Evolutionary conservation across 2,329 filamentous ascomycete species (phyloP).

Genomic region (Hypoxylon sp.): DNA sequence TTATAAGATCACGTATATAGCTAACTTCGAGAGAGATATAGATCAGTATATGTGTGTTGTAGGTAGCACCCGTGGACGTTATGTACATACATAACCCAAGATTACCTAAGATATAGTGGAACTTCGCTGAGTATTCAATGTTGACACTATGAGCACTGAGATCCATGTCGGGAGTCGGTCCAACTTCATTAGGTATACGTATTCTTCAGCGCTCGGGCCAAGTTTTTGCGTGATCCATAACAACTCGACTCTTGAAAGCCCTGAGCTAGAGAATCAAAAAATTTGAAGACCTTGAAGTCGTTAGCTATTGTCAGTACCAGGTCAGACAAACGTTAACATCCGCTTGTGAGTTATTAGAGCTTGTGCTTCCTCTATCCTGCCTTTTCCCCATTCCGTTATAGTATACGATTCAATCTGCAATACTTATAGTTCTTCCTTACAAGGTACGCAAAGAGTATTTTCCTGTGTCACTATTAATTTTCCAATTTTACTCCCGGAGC

Average conservation of each 20-base stretch:
- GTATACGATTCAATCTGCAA: background rate
- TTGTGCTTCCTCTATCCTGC: background rate
- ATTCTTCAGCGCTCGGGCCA: constrained; percentile 9
- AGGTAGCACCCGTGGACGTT: too few species aligned
- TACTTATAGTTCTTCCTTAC: background rate
- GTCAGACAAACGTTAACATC: background rate
- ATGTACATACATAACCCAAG: too few species aligned
- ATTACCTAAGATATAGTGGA: too few species aligned
- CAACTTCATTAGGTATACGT: background rate
- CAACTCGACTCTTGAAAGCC: too few species aligned
- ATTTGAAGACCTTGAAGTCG: constrained; percentile 10
- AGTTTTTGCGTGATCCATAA: background rate
- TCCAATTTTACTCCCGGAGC: constrained; percentile 1
- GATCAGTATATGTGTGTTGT: too few species aligned
- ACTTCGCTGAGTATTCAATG: background rate
- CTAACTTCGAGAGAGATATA: too few species aligned
- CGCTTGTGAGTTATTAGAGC: background rate
- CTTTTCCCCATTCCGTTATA: background rate
- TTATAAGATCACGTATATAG: too few species aligned
- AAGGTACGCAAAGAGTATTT: constrained; percentile 31
- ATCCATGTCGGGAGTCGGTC: too few species aligned
- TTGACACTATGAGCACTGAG: too few species aligned
- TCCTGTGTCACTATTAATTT: constrained; percentile 9
- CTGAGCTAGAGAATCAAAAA: constrained; percentile 5
- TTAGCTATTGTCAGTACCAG: background rate